Percentiles rank a stretch among this genome's conserved stretches.
phyloP scores from a whole-genome alignment of 352 stramenopile genomes.

The Thraustochytrium striatum region DNA sequence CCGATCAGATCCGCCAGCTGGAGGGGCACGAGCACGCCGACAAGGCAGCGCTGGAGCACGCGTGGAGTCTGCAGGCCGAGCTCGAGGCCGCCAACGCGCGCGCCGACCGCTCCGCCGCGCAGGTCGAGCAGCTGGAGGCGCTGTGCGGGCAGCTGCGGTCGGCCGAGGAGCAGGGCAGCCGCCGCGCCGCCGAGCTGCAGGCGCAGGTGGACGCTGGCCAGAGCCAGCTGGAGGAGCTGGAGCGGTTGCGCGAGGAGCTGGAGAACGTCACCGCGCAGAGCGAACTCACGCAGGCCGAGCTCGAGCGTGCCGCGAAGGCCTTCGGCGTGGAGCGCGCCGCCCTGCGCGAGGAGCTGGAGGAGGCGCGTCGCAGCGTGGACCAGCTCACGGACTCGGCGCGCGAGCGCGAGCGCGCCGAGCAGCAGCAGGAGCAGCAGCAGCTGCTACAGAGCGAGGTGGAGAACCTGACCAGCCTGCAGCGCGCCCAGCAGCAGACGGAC shows the following conservation, averaged over 20 bases:
- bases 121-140: not conserved
- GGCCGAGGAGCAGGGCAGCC: constrained; percentile 11
- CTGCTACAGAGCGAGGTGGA: constrained; percentile 36
- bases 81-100: not conserved
- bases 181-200: not conserved
- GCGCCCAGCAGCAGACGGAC: constrained; percentile 31
- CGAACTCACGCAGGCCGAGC: not conserved
- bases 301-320: not conserved
- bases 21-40: not conserved
- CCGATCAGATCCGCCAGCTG: not conserved
- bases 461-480: constrained; percentile 44
- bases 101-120: not conserved
- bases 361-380: not conserved
- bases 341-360: constrained; percentile 1
- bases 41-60: not conserved
- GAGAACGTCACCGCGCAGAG: constrained; percentile 23
- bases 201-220: not conserved
- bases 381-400: not conserved
- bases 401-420: constrained; percentile 3
- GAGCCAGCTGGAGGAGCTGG: constrained; percentile 7
- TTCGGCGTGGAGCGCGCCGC: not conserved
- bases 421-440: constrained; percentile 42
- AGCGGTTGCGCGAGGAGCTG: constrained; percentile 23
- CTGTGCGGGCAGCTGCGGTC: not conserved
- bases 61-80: not conserved